A percentile compares a stretch with the other conserved stretches of the same genome.
Conservation (phyloP, 331 rosid species). For the Ulmus americana region DNA sequence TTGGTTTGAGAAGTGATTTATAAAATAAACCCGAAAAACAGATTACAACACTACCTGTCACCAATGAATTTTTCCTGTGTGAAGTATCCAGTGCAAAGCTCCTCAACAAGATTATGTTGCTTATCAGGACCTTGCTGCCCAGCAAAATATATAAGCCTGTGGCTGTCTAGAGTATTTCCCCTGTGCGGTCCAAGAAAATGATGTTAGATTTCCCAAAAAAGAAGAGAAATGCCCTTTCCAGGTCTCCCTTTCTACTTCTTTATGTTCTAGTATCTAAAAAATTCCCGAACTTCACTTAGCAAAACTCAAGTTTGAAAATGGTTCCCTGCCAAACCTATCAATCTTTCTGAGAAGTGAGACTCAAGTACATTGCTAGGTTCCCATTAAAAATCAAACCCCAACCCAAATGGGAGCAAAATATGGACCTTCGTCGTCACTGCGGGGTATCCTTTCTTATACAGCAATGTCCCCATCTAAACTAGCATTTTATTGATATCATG, state of each 20-base stretch:
- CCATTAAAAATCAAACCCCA: too few relatives aligned
- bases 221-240: too few relatives aligned
- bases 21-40: neutral
- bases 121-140: conserved; percentile 58
- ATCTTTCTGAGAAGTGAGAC: too few relatives aligned
- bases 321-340: too few relatives aligned
- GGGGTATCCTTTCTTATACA: neutral
- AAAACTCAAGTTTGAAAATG: too few relatives aligned
- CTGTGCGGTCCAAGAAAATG: conserved; percentile 38
- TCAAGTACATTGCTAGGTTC: too few relatives aligned
- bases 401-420: too few relatives aligned
- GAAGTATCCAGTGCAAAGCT: conserved; percentile 69
- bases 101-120: conserved; percentile 79
- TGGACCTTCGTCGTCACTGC: neutral
- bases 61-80: conserved; percentile 80
- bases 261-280: neutral
- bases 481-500: neutral
- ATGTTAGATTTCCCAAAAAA: conserved; percentile 5
- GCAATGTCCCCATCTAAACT: conserved; percentile 6
- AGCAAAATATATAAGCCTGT: conserved; percentile 71
- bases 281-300: too few relatives aligned
- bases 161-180: conserved; percentile 90
- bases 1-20: neutral
- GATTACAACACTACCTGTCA: conserved; percentile 41
- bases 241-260: too few relatives aligned